These are phyloP conservation scores for Capsella rubella DNA, from an alignment of 441 rosid genomes.

Conservation along the genomic window DNA sequence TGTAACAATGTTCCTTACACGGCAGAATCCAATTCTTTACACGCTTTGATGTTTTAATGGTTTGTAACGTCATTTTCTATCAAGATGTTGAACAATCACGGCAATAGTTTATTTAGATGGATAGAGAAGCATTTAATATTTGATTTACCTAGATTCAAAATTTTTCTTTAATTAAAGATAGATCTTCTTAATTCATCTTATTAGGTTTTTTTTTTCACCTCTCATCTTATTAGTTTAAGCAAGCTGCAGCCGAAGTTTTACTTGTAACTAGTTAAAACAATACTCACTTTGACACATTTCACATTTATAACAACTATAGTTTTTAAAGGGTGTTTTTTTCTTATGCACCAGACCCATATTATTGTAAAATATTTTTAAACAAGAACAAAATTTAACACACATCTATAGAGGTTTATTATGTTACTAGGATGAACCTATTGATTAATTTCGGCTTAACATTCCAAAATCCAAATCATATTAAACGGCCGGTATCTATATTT, in stretches of 20 bases:
- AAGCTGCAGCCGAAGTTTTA: not conserved
- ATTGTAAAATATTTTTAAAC: too few relatives aligned
- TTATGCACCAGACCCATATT: not conserved
- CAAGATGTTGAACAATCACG: slow-evolving; percentile 3
- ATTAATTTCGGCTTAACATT: not conserved
- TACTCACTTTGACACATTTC: too few relatives aligned
- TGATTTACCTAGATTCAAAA: not conserved
- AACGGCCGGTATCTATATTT: too few relatives aligned
- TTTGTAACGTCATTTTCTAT: slow-evolving; percentile 9
- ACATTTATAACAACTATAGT: not conserved
- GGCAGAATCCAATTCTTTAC: slow-evolving; percentile 35
- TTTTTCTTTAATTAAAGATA: not conserved
- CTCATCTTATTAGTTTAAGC: not conserved
- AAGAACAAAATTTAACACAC: not conserved
- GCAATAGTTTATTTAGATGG: slow-evolving; percentile 2
- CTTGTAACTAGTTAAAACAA: not conserved
- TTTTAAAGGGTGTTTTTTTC: not conserved
- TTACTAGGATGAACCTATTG: not conserved
- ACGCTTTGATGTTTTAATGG: slow-evolving; percentile 19
- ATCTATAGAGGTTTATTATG: not conserved
- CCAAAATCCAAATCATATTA: not conserved
- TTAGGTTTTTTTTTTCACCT: too few relatives aligned
- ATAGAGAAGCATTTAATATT: slow-evolving; percentile 16
- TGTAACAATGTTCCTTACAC: slow-evolving; percentile 20
- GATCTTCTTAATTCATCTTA: not conserved